Evolutionary conservation across 2,329 filamentous ascomycete species (phyloP), one percentile per base, ranked within the genome.

Genomic region (Penicillium sp.): DNA sequence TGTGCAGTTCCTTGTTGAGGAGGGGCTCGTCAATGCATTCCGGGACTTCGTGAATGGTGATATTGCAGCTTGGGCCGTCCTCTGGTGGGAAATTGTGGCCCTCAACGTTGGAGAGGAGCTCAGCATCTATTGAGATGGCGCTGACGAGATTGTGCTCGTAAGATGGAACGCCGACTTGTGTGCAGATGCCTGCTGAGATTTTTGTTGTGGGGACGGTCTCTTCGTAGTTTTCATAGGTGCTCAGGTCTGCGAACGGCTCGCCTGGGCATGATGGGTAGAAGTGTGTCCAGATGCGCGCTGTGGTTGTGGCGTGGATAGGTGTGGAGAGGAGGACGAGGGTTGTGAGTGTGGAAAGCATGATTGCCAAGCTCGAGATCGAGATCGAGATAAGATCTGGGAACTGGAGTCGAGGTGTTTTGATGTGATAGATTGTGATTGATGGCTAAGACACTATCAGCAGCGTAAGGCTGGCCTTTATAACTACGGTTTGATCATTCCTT

Each of bases 1-100:
- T 48, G 54, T 53, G 54, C 2, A 72, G 53, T 9, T 63, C 58
- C 26, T 66, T 54, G 21, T 46, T 59, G 46, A 75, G 58, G 0
- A 75, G 61, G 1, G 72, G 68, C 4, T 58, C 50, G 39, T 73
- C 69, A 6, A 67, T 57, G 42, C 72, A 75, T 2, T 64, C 70
- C 1, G 72, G 68, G 0, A 68, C 63, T 44, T 75, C 72, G 54
- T 73, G 68, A 1, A 75, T 53, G 26, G 71, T 67, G 54, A 74
- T 67, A 14, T 67, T 69, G 62, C 72, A 75, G 16, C 58, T 59
- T 29, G 61, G 55, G 3, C 53, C 58, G 1, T 44, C 44, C 23
- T 57, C 50, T 13, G 60, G 42, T n/a, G 57, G 50, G 50, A 55
- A 66, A 4, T 57, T 55, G 19, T 65, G 60, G 27, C 54, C 51